phyloP scores from a whole-genome alignment of 1,284 basidiomycete species.

The Somion occarium region DNA sequence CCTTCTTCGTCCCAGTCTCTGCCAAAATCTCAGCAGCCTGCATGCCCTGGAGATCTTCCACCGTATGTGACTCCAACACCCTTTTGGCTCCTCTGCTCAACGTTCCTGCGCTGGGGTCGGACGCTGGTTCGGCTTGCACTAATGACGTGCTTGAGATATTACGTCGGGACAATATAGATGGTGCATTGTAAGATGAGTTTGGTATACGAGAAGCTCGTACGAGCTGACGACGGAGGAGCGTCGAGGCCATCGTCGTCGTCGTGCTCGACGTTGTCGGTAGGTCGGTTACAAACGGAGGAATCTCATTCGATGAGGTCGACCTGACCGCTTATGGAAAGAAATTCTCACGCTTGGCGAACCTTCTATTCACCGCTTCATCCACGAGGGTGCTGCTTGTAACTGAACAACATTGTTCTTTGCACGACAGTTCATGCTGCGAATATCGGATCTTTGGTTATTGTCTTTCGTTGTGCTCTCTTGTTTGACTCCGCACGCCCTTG shows the following conservation, averaged over 20 bases:
- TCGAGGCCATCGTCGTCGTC: slow-evolving; percentile 43
- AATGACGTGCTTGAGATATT: slow-evolving; percentile 18
- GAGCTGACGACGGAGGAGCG: slow-evolving; percentile 44
- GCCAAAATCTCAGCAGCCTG: slow-evolving; percentile 73
- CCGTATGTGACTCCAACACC: slow-evolving; percentile 63
- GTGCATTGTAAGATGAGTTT: slow-evolving; percentile 4
- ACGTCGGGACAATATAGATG: slow-evolving; percentile 19
- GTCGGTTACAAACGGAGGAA: slow-evolving; percentile 30
- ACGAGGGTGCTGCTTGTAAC: not conserved
- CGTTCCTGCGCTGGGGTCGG: slow-evolving; percentile 15
- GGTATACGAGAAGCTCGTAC: slow-evolving; percentile 25
- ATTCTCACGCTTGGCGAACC: slow-evolving; percentile 17
- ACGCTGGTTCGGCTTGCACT: slow-evolving; percentile 5
- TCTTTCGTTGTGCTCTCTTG: slow-evolving; percentile 11
- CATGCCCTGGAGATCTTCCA: slow-evolving; percentile 78
- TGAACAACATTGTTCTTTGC: not conserved
- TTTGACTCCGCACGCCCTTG: slow-evolving; percentile 9
- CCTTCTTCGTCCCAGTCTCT: slow-evolving; percentile 68
- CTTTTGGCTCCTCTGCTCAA: slow-evolving; percentile 34
- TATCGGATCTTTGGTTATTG: slow-evolving; percentile 6
- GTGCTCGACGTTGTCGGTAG: slow-evolving; percentile 20
- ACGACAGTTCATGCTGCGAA: slow-evolving; percentile 7
- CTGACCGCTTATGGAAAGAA: slow-evolving; percentile 15
- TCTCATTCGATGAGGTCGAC: slow-evolving; percentile 24
- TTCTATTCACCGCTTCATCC: slow-evolving; percentile 2